phyloP scores from a whole-genome alignment of 106 monocot species.

The Triglochin maritima region DNA sequence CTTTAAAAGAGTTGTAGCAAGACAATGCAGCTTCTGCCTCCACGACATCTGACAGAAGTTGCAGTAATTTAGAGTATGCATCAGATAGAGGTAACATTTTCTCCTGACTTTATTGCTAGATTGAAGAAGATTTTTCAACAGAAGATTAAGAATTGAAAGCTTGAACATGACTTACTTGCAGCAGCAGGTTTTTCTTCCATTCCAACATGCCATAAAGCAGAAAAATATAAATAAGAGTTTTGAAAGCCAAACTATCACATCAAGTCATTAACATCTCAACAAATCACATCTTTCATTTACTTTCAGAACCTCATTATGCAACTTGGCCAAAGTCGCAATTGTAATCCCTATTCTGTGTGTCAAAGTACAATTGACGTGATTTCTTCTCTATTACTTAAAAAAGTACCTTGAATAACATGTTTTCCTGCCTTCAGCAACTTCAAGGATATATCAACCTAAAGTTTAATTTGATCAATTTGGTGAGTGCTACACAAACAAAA shows the following conservation, averaged over 20 bases:
- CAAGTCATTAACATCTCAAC: constrained; percentile 5
- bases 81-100: background rate
- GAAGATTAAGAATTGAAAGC: background rate
- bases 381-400: background rate
- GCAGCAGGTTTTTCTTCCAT: constrained; percentile 93
- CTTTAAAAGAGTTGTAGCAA: constrained; percentile 44
- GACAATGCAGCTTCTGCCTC: constrained; percentile 79
- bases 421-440: constrained; percentile 76
- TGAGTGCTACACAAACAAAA: background rate
- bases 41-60: constrained; percentile 34
- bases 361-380: too few relatives aligned
- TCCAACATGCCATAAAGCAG: constrained; percentile 24
- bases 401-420: constrained; percentile 95
- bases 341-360: background rate
- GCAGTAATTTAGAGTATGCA: background rate
- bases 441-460: constrained; percentile 86
- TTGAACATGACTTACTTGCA: constrained; percentile 55
- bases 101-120: background rate
- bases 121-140: background rate
- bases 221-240: constrained; percentile 17
- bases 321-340: too few relatives aligned
- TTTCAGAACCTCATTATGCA: too few relatives aligned
- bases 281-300: constrained; percentile 1
- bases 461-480: background rate
- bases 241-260: too few relatives aligned